Percentiles rank a stretch among this genome's conserved stretches.
These are phyloP conservation scores for Aphanomyces astaci DNA, from an alignment of 352 stramenopile species.

Conservation along the genomic window DNA sequence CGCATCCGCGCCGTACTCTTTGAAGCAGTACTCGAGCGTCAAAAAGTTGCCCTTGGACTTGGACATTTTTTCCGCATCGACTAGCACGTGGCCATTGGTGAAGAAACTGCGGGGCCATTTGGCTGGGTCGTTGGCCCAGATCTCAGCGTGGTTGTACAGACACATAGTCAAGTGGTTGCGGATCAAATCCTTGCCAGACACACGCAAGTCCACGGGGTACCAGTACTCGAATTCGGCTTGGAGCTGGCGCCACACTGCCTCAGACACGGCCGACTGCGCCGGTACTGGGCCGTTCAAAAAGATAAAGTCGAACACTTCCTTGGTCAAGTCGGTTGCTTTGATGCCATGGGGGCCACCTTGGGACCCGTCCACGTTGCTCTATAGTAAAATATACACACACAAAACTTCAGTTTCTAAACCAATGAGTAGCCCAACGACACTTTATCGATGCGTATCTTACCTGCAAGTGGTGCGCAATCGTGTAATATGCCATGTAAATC, in stretches of 20 bases:
- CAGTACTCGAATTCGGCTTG: slow-evolving; percentile 98
- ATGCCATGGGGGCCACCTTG: slow-evolving; percentile 81
- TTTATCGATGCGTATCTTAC: too few species aligned
- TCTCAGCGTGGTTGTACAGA: slow-evolving; percentile 99
- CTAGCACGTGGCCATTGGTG: slow-evolving; percentile 96
- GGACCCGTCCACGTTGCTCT: slow-evolving; percentile 89
- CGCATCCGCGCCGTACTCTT: slow-evolving; percentile 93
- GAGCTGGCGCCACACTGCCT: slow-evolving; percentile 90
- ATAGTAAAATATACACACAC: too few species aligned
- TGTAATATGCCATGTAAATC: slow-evolving; percentile 99
- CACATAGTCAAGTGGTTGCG: slow-evolving; percentile 99
- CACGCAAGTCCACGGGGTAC: slow-evolving; percentile 98
- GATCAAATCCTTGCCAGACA: slow-evolving; percentile 95
- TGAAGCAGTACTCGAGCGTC: slow-evolving; percentile 95
- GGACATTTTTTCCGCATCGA: slow-evolving; percentile 99
- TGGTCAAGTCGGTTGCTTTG: slow-evolving; percentile 82
- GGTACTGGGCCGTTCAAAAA: slow-evolving; percentile 88
- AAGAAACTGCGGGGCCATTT: slow-evolving; percentile 98
- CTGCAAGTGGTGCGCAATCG: slow-evolving; percentile 97
- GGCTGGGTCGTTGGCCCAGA: slow-evolving; percentile 96
- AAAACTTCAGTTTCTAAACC: too few species aligned
- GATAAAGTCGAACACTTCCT: slow-evolving; percentile 99
- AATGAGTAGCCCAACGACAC: too few species aligned
- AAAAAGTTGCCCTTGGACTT: slow-evolving; percentile 99
- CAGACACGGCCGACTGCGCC: slow-evolving; percentile 77